Evolutionary conservation across 2,329 filamentous ascomycete genomes (phyloP), one percentile per base, ranked within the genome.

Genomic region (Cryphonectria nitschkei): DNA sequence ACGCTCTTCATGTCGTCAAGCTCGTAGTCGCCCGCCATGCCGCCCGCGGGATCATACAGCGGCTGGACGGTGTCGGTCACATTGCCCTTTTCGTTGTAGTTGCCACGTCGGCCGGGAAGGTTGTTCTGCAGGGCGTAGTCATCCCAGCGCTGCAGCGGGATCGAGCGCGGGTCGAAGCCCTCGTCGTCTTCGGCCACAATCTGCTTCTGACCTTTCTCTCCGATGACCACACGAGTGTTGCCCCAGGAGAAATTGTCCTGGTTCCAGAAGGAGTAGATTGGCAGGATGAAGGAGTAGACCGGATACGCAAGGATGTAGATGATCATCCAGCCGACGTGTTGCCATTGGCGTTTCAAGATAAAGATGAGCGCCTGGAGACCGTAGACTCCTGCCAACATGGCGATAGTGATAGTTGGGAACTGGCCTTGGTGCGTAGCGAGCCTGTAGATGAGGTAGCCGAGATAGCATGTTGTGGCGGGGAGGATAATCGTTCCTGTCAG

Each of bases 221-320:
- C 95, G 75, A 98, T 93, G 75, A 99, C 96, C 74, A 99, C 90
- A 88, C 96, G 94, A 0, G 96, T 99, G 84, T 96, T 98, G 87
- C 96, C 96, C 96, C 96, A 99, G 1, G 91, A 91, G 86, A 99
- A 99, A 83, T 99, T 95, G 82, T 99, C 96, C 81, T 98, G 95
- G 82, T 98, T 97, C 96, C 96, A 99, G 91, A 99, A 99, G 0
- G 95, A 97, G 84, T 98, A 99, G 74, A 99, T 84, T 0, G 96
- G 96, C 16, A 99, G 88, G 74, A 97, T 79, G 77, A 99, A 93
- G 4, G 92, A 96, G 84, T 95, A 98, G 76, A 99, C 92, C 0
- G 96, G 96, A 84, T 93, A 98, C 2, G 96, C 96, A n/a, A 97
- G 76, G 73, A 99, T 87, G 83, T 99, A 99, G 79, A 99, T 98